A percentile compares a stretch with the other conserved stretches of the same genome.
phyloP scores from a whole-genome alignment of 352 stramenopile genomes.

The Halophytophthora polymorphica region DNA sequence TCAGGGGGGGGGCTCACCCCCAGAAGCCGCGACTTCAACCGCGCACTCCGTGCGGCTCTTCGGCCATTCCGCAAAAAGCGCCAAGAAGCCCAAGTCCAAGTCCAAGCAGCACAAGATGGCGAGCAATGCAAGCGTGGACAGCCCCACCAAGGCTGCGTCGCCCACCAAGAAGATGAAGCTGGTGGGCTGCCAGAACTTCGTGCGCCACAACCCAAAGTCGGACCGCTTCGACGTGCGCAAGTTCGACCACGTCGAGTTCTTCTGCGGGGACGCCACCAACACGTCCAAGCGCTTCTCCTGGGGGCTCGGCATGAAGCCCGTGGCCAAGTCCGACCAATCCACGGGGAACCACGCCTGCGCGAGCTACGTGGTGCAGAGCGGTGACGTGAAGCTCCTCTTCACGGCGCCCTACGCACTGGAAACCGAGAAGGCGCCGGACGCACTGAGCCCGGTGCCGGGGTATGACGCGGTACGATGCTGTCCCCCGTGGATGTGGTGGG shows the following conservation, averaged over 20 bases:
- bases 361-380: constrained; percentile 83
- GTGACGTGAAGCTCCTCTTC: constrained; percentile 83
- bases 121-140: not conserved
- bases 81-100: not conserved
- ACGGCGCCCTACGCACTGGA: constrained; percentile 84
- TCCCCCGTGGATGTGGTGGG: not conserved
- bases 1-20: no score
- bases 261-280: constrained; percentile 78
- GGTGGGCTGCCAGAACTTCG: constrained; percentile 75
- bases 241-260: constrained; percentile 89
- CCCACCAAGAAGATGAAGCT: constrained; percentile 48
- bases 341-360: constrained; percentile 85
- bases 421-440: constrained; percentile 52
- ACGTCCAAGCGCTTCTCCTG: constrained; percentile 72
- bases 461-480: constrained; percentile 60
- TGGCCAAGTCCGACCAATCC: constrained; percentile 84
- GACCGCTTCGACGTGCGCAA: constrained; percentile 75
- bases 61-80: no score
- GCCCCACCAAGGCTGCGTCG: constrained; percentile 4
- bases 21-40: no score
- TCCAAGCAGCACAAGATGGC: constrained; percentile 3
- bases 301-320: constrained; percentile 79
- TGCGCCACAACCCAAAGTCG: constrained; percentile 69
- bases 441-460: constrained; percentile 50
- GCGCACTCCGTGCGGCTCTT: no score